Conservation (phyloP, 78 protist genomes). For the Cavenderia fasciculata region DNA sequence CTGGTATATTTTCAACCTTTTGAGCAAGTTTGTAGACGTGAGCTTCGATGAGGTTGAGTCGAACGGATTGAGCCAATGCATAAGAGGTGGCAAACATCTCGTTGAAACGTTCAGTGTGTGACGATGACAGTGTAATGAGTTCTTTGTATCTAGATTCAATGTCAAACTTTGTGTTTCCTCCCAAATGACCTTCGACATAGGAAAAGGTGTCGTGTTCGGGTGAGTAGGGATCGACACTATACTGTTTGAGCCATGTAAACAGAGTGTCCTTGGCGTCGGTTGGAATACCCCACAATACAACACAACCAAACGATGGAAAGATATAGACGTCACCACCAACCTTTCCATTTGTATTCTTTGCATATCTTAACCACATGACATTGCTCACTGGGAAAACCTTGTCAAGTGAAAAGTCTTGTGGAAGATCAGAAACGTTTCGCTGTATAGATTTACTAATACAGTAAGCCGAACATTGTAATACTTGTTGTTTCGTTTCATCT, state of each 20-base stretch:
- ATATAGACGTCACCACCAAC: not conserved
- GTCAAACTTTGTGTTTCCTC: no score
- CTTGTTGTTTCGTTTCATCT: no score
- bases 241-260: conserved; percentile 19
- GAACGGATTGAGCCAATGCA: conserved; percentile 71
- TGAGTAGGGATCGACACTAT: not conserved
- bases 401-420: not conserved
- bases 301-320: conserved; percentile 43
- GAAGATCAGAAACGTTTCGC: not conserved
- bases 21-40: conserved; percentile 3
- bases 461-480: conserved; percentile 4
- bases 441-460: not conserved
- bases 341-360: not conserved
- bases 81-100: conserved; percentile 51
- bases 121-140: conserved; percentile 3
- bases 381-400: conserved; percentile 1
- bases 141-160: not conserved
- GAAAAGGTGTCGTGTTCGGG: no score
- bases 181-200: no score
- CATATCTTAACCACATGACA: conserved; percentile 4
- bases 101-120: not conserved
- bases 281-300: conserved; percentile 13
- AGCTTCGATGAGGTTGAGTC: conserved; percentile 33
- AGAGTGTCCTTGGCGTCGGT: not conserved
- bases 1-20: not conserved